phyloP scores from a whole-genome alignment of 345 rosid species.

The Theobroma cacao region DNA sequence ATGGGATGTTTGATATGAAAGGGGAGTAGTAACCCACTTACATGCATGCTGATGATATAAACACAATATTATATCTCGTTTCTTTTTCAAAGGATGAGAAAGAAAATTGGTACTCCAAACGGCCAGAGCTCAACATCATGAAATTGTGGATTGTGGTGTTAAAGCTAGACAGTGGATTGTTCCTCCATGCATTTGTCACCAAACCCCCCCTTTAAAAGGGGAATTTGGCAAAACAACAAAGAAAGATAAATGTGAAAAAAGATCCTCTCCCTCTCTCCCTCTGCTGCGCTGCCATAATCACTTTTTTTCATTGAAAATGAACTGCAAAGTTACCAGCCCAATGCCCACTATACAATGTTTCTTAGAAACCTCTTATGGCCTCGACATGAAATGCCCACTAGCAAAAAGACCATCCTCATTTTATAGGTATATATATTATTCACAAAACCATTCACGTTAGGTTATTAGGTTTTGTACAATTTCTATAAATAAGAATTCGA shows the following conservation, averaged over 20 bases:
- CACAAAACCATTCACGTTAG: too few relatives aligned
- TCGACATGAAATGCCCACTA: not conserved
- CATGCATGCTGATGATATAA: not conserved
- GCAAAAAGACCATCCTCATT: not conserved
- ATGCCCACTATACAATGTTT: not conserved
- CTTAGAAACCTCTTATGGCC: slow-evolving; percentile 5
- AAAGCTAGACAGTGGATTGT: slow-evolving; percentile 38
- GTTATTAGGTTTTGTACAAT: too few relatives aligned
- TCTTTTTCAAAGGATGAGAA: not conserved
- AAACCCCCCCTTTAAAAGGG: not conserved
- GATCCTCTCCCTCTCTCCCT: not conserved
- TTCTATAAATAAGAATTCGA: not conserved
- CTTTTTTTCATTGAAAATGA: slow-evolving; percentile 12
- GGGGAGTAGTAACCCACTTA: slow-evolving; percentile 12
- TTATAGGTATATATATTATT: too few relatives aligned
- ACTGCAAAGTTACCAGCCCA: not conserved
- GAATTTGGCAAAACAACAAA: not conserved
- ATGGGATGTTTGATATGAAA: slow-evolving; percentile 24
- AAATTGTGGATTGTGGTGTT: slow-evolving; percentile 21
- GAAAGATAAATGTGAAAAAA: not conserved
- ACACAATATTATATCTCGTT: too few relatives aligned
- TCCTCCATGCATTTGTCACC: slow-evolving; percentile 35
- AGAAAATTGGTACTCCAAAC: slow-evolving; percentile 3
- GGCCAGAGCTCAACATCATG: slow-evolving; percentile 16
- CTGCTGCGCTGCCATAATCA: not conserved